phyloP scores from a whole-genome alignment of 139 green algal species.

The Ettlia oleoabundans region DNA sequence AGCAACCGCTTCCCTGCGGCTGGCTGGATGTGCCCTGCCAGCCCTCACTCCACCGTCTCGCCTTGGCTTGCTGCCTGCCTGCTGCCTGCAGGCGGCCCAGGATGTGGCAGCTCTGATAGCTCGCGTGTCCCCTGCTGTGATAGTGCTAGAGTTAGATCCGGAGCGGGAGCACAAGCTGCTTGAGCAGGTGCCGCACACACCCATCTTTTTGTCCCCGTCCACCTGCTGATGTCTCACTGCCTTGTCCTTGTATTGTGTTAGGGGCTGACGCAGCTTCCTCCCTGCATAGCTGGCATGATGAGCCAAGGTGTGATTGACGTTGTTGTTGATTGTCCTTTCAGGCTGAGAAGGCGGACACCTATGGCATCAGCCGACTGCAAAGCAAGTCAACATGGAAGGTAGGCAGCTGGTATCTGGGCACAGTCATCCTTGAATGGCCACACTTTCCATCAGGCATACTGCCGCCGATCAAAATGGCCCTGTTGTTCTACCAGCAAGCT shows the following conservation, averaged over 20 bases:
- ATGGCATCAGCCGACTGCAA: conserved; percentile 24
- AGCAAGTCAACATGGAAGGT: conserved; percentile 21
- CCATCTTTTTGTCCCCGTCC: no score
- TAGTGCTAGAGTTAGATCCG: conserved; percentile 53
- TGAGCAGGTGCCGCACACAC: background rate
- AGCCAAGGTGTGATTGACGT: background rate
- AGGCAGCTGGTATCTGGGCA: background rate
- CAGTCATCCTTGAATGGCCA: no score
- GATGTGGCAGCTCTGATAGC: conserved; percentile 43
- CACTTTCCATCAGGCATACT: no score
- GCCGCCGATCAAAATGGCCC: no score
- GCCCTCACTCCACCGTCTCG: no score
- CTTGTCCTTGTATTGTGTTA: no score
- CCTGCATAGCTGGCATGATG: no score
- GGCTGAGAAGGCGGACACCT: conserved; percentile 32
- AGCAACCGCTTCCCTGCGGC: background rate
- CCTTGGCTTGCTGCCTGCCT: no score
- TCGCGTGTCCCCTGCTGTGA: conserved; percentile 17
- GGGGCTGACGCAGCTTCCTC: no score
- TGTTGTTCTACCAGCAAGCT: no score
- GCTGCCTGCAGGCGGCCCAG: conserved; percentile 26
- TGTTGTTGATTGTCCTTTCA: background rate
- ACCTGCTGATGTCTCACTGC: no score
- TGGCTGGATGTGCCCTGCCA: no score
- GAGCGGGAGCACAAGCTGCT: conserved; percentile 28